phyloP scores from a whole-genome alignment of 768 basidiomycete species.

The Kwoniella heveanensis region DNA sequence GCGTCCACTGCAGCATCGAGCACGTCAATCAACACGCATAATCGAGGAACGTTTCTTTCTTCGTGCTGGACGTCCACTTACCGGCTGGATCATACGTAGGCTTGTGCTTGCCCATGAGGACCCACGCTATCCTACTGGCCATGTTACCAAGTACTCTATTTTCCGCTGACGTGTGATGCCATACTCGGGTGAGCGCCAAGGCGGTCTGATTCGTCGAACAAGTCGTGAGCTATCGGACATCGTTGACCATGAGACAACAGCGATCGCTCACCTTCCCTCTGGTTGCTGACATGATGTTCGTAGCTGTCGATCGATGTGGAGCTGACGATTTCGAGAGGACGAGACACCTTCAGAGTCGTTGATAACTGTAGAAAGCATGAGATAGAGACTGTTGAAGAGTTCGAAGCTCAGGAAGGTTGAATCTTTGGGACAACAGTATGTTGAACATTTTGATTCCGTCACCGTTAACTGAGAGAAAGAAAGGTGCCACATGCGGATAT shows the following conservation, averaged over 20 bases:
- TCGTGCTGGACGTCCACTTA: constrained; percentile 56
- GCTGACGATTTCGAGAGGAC: no score
- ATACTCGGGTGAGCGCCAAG: constrained; percentile 89
- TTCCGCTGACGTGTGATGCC: constrained; percentile 92
- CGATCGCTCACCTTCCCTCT: constrained; percentile 38
- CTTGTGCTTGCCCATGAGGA: constrained; percentile 99
- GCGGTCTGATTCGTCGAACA: no score
- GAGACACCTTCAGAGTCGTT: no score
- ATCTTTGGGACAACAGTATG: no score
- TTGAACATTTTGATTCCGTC: not conserved
- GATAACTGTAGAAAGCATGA: no score
- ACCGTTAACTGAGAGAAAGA: not conserved
- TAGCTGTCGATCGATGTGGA: no score
- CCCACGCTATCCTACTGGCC: constrained; percentile 88
- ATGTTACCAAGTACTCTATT: constrained; percentile 92
- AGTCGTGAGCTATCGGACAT: not conserved
- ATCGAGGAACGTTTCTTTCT: no score
- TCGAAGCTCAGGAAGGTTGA: no score
- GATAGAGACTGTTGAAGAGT: no score
- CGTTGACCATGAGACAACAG: no score
- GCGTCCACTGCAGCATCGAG: constrained; percentile 72
- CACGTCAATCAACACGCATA: not conserved
- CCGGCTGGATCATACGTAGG: constrained; percentile 92
- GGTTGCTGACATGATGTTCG: constrained; percentile 37
- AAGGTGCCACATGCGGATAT: not conserved